phyloP scores from a whole-genome alignment of 2,329 filamentous ascomycete genomes.

The Aspergillus pseudoviridinutans region DNA sequence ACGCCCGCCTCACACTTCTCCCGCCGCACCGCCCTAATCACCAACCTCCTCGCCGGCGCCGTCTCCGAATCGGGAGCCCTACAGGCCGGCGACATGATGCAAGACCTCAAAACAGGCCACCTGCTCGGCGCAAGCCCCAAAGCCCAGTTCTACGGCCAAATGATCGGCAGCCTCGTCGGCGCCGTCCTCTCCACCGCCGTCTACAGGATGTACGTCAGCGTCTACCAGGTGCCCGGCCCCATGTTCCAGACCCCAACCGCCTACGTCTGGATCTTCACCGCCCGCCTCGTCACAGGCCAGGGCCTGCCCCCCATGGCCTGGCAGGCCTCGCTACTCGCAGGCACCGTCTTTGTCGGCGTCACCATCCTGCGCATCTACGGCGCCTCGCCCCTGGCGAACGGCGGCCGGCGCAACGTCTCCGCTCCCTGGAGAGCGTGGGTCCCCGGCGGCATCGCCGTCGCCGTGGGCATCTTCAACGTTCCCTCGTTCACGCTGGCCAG shows the following conservation, averaged over 20 bases:
- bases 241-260: conserved; percentile 92
- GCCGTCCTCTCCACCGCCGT: conserved; percentile 81
- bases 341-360: conserved; percentile 64
- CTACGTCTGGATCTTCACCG: conserved; percentile 97
- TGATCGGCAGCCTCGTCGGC: conserved; percentile 83
- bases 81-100: conserved; percentile 93
- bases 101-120: conserved; percentile 95
- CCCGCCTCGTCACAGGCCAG: conserved; percentile 83
- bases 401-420: conserved; percentile 34
- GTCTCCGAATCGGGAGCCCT: conserved; percentile 80
- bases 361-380: conserved; percentile 67
- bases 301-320: conserved; percentile 80
- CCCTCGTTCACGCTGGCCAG: conserved; percentile 91
- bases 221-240: conserved; percentile 83
- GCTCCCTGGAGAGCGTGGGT: conserved; percentile 67
- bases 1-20: conserved; percentile 76
- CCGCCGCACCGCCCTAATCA: conserved; percentile 75
- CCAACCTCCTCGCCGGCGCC: conserved; percentile 90
- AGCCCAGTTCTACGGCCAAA: conserved; percentile 94
- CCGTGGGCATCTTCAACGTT: conserved; percentile 97
- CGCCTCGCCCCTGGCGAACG: conserved; percentile 30
- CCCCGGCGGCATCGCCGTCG: conserved; percentile 92
- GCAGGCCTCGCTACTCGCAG: conserved; percentile 74
- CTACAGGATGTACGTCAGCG: conserved; percentile 84
- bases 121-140: conserved; percentile 86